Evolutionary conservation across 306 rosid genomes (phyloP), one percentile per base, ranked within the genome.

Genomic region (Trifolium subterraneum): DNA sequence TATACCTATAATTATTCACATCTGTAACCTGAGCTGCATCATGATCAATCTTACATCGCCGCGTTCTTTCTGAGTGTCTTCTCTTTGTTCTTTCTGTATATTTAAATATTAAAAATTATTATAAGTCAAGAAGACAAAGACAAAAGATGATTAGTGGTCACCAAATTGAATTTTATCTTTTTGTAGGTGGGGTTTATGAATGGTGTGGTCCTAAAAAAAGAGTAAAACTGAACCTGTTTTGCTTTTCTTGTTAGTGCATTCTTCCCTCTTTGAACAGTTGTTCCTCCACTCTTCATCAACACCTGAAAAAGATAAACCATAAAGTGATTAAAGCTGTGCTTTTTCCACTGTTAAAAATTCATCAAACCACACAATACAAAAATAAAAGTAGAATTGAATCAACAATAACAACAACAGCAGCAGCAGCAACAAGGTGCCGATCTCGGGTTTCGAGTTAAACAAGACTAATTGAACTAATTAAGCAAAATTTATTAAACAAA

Each of bases 281-380:
- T 73, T 92, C 78, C 88, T 88, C 91, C 97, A 90, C 87, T 92
- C 97, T 86, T 85, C 92, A 81, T 92, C 93, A 75, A 86, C 93
- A 84, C 90, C 97, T 95, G 96, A 85, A 82, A 90, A 94, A 80
- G 90, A 82, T 75, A 65, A 64, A 47, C 71, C 83, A 80, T 63
- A 81, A 89, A 88, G 91, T 59, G 58, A 86, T 82, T 87, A 88
- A 92, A 92, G 93, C 86, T 78, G 78, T 39, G 80, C 71, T 89
- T 76, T 90, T 85, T 87, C 83, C 87, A 78, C 88, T 77, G 90
- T 70, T 71, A 33, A 71, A 78, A 71, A 78, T 84, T 78, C 19
- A 80, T 71, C 88, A 77, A 64, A 52, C 74, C 83, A 83, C 73
- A 64, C 73, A 76, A 72, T 79, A 8, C 48, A 47, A 42, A 23